These are phyloP conservation scores for Phaffomyces antillensis DNA, from an alignment of 805 yeast species.

Conservation along the genomic window DNA sequence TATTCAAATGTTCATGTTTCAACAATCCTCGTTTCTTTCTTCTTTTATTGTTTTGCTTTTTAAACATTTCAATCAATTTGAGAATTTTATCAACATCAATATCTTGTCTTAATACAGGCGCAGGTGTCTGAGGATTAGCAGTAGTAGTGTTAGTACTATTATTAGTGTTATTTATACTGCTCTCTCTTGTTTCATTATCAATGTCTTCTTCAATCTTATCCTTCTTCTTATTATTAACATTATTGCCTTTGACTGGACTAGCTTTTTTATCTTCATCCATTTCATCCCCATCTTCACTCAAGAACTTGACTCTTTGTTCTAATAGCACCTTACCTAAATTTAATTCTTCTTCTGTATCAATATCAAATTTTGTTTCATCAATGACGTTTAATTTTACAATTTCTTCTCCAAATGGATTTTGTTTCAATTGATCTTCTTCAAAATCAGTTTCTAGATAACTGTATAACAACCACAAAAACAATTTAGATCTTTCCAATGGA, in stretches of 20 bases:
- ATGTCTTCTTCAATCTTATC: background rate
- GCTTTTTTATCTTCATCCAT: constrained; percentile 1
- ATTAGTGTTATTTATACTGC: background rate
- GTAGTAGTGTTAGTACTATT: background rate
- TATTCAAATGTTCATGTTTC: constrained; percentile 12
- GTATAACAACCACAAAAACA: constrained; percentile 81
- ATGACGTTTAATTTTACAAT: constrained; percentile 21
- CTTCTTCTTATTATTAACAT: background rate
- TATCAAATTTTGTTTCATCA: constrained; percentile 25
- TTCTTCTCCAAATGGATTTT: constrained; percentile 58
- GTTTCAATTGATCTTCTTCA: constrained; percentile 37
- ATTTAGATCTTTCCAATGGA: constrained; percentile 58
- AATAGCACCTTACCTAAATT: constrained; percentile 36
- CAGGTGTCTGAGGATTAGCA: background rate
- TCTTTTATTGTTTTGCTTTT: constrained; percentile 5
- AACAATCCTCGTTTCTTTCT: constrained; percentile 15
- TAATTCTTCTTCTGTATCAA: constrained; percentile 37
- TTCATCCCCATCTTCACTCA: constrained; percentile 20
- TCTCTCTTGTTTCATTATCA: background rate
- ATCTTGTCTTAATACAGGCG: constrained; percentile 17
- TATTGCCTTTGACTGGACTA: constrained; percentile 1
- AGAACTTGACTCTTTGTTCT: constrained; percentile 29
- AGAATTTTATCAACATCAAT: constrained; percentile 20
- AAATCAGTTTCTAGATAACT: constrained; percentile 72
- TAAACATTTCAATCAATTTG: constrained; percentile 10